Base-by-base conservation (phyloP, 2,329 filamentous ascomycete genomes). In the Thelonectria olida region DNA sequence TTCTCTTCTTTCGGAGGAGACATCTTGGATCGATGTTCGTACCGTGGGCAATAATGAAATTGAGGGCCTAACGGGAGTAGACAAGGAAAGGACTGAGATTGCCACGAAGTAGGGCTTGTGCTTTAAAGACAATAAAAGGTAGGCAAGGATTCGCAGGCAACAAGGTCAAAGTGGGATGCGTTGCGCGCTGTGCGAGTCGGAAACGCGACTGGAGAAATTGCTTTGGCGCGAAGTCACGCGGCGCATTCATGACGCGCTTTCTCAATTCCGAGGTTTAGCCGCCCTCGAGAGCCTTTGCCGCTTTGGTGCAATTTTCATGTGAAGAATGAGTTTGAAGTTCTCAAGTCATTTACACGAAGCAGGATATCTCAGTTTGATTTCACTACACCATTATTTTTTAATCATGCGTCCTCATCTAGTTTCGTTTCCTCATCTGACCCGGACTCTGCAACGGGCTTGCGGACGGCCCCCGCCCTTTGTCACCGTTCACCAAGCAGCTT, bases 391-490 rank as follows among this genome's bases (percentile, higher is more conserved):
- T 45, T 15, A 44, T 52, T 44, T 23, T 4, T 41, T 13, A 50
- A 69, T 51, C 51, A 86, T 86, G 80, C 74, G 80, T 13, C 77
- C 80, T 2, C 83, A 85, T 7, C 75, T 88, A 13, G 77, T 88
- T 5, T 88, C 90, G 0, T 93, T 93, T 58, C 81, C 93, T 7
- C 93, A 92, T 72, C 89, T 91, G 66, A 93, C 91, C 5, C 80
- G 84, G 61, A 92, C 90, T 0, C 82, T 79, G 12, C 71, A 74
- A 20, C 72, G 72, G 4, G 69, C 69, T 31, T 65, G 74, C 10
- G 72, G 72, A 38, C 60, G 54, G 53, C 72, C 66, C 48, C 66
- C 61, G 15, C 71, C 59, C 62, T 69, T 70, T 55, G 47, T 61
- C 20, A 53, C 64, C 48, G 39, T 69, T 57, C 63, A 68, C 58